A percentile compares a stretch with the other conserved stretches of the same genome.
Evolutionary conservation across 768 basidiomycete genomes (phyloP).

Genomic region (Stropharia rugosoannulata): DNA sequence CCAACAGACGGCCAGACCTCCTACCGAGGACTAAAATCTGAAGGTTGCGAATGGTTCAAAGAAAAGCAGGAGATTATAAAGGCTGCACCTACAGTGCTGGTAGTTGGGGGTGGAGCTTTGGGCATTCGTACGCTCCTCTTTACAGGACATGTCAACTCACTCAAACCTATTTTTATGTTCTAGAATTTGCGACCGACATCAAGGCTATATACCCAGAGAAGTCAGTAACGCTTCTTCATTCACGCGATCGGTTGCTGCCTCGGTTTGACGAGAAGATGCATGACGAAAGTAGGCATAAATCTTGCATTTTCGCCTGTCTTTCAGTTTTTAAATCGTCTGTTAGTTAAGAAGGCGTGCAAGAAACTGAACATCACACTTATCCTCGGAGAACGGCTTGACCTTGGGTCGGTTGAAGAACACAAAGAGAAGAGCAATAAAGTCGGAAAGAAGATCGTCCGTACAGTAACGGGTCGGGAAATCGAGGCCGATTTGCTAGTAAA

Average conservation of each 20-base stretch:
- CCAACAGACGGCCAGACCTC: constrained; percentile 13
- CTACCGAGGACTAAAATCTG: constrained; percentile 45
- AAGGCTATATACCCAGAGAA: constrained; percentile 51
- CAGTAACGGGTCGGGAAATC: constrained; percentile 48
- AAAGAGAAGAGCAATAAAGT: constrained; percentile 24
- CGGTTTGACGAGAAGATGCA: constrained; percentile 54
- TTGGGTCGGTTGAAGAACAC: constrained; percentile 30
- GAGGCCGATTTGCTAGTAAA: constrained; percentile 53
- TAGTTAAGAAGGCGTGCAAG: constrained; percentile 38
- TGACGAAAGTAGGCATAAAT: constrained; percentile 38
- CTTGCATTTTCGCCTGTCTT: background rate
- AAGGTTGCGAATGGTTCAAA: constrained; percentile 50
- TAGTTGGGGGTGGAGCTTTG: constrained; percentile 73
- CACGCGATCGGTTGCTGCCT: constrained; percentile 51
- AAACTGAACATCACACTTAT: constrained; percentile 47
- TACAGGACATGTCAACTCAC: background rate
- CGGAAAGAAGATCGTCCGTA: constrained; percentile 39
- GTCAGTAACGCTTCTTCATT: constrained; percentile 59
- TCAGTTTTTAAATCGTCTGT: background rate
- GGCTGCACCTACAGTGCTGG: constrained; percentile 48
- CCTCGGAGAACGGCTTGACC: constrained; percentile 53
- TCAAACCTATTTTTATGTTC: background rate
- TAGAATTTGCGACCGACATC: constrained; percentile 68
- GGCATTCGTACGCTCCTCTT: constrained; percentile 56
- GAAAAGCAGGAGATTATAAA: constrained; percentile 49